Percentiles rank a stretch among this genome's conserved stretches.
Conservation (phyloP, 768 basidiomycete species). For the Myochromella boudieri region DNA sequence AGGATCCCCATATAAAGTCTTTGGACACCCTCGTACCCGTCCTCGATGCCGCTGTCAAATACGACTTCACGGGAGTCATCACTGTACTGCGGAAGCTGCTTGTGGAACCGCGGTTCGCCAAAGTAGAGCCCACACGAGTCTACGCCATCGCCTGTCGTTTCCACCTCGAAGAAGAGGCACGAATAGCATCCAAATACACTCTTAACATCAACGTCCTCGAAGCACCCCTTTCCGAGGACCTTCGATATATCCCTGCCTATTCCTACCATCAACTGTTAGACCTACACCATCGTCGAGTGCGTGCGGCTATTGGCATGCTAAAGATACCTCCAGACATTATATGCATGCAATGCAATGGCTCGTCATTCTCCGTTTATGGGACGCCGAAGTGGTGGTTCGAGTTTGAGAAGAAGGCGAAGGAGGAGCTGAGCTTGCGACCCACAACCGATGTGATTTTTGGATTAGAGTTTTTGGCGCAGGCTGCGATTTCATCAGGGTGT, state of each 20-base stretch:
- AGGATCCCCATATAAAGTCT: constrained; percentile 48
- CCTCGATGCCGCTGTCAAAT: constrained; percentile 60
- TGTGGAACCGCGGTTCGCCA: constrained; percentile 47
- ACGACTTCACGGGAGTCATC: constrained; percentile 53
- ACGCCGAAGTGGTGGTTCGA: constrained; percentile 72
- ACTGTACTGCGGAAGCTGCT: constrained; percentile 51
- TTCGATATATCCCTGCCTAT: constrained; percentile 66
- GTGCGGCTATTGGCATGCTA: constrained; percentile 48
- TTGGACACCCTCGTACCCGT: constrained; percentile 54
- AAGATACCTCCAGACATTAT: constrained; percentile 47
- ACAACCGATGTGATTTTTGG: constrained; percentile 61
- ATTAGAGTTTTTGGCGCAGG: constrained; percentile 56
- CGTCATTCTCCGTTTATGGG: constrained; percentile 37
- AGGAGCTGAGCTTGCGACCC: constrained; percentile 57
- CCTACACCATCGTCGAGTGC: constrained; percentile 55
- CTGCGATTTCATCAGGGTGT: constrained; percentile 52
- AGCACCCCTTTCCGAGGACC: constrained; percentile 58
- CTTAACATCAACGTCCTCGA: constrained; percentile 54
- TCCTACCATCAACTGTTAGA: constrained; percentile 65
- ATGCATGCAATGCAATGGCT: constrained; percentile 70
- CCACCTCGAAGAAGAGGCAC: constrained; percentile 63
- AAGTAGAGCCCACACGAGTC: constrained; percentile 53
- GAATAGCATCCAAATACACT: constrained; percentile 58
- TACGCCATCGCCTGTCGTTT: constrained; percentile 71
- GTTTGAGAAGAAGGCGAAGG: constrained; percentile 54